Base-by-base conservation (phyloP, 2,329 filamentous ascomycete genomes). In the Ophiostoma quercus region DNA sequence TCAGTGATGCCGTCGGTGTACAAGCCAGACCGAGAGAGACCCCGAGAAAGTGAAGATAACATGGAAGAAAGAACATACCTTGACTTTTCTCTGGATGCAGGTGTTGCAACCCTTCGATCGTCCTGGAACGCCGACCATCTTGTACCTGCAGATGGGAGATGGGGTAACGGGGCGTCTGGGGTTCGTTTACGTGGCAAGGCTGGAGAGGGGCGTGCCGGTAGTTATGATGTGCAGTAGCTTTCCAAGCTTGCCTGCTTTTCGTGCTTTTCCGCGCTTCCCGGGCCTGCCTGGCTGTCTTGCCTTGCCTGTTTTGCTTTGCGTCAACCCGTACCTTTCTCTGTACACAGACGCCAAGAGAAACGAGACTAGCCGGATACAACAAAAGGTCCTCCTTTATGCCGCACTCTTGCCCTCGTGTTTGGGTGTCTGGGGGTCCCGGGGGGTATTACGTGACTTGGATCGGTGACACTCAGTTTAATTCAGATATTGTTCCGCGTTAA, bases 81-180 rank as follows among this genome's bases (percentile, higher is more conserved):
- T 72, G n/a, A 74, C 68, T 51, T 72, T 74, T n/a, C 73, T 67
- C 57, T 70, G 69, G 43, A 72, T 73, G 47, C 73, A 74, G 60
- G 71, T 74, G 57, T 73, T 73, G 70, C 73, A 74, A 1, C 71
- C 73, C 43, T 73, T 74, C 16, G 73, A 74, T 4, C 73, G 72
- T 47, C 73, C 73, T 8, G 73, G 73, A 25, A 74, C 73, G 1
- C 73, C 73, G 7, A 74, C 73, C 73, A 74, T 74, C n/a, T 62
- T 68, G 67, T 67, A 14, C 60, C 29, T 63, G 57, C 57, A 51
- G 69, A 16, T 57, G 19, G 14, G 25, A 29, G 25, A 29, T 29
- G 25, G 16, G 16, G 5, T 37, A 37, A 32, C 57, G 22, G 51
- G 51, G 51, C 16, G 6, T 57, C 51, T 25, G 51, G 9, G 51